Conservation (phyloP, 495 filamentous ascomycete species). For the Antarctomyces pellizariae region DNA sequence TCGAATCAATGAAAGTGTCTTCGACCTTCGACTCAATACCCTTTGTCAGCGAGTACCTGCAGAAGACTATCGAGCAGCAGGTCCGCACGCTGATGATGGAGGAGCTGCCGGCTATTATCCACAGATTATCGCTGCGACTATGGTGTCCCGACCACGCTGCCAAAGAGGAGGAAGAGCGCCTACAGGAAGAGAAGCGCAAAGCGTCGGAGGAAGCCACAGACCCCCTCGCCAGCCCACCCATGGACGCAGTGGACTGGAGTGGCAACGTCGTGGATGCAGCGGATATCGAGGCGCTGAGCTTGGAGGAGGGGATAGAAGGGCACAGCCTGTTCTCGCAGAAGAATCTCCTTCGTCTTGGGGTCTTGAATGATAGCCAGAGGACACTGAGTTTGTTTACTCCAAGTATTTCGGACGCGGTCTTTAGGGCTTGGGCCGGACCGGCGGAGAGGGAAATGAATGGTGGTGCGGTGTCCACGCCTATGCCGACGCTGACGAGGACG, state of each 20-base stretch:
- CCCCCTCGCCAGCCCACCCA: conserved; percentile 55
- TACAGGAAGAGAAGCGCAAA: conserved; percentile 5
- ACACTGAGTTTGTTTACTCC: conserved; percentile 79
- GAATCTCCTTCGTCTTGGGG: conserved; percentile 54
- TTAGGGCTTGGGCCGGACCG: conserved; percentile 75
- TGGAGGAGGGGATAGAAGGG: conserved; percentile 51
- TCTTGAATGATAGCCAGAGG: conserved; percentile 57
- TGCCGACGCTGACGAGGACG: conserved; percentile 27
- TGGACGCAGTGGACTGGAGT: conserved; percentile 50
- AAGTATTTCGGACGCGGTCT: conserved; percentile 58
- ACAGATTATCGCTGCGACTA: conserved; percentile 67
- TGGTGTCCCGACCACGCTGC: conserved; percentile 74
- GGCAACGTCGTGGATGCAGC: conserved; percentile 53
- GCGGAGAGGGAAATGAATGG: conserved; percentile 41
- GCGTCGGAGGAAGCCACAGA: conserved; percentile 30
- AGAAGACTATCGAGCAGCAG: conserved; percentile 91
- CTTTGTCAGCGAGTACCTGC: conserved; percentile 89
- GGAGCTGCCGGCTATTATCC: conserved; percentile 86
- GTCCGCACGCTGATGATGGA: conserved; percentile 88
- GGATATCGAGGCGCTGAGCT: conserved; percentile 48
- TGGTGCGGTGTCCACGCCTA: conserved; percentile 28
- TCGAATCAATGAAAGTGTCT: conserved; percentile 93
- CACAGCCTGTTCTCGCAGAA: conserved; percentile 79
- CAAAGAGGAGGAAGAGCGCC: conserved; percentile 26
- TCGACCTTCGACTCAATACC: conserved; percentile 98